phyloP scores from a whole-genome alignment of 768 basidiomycete species.

The Amanita brunnescens region DNA sequence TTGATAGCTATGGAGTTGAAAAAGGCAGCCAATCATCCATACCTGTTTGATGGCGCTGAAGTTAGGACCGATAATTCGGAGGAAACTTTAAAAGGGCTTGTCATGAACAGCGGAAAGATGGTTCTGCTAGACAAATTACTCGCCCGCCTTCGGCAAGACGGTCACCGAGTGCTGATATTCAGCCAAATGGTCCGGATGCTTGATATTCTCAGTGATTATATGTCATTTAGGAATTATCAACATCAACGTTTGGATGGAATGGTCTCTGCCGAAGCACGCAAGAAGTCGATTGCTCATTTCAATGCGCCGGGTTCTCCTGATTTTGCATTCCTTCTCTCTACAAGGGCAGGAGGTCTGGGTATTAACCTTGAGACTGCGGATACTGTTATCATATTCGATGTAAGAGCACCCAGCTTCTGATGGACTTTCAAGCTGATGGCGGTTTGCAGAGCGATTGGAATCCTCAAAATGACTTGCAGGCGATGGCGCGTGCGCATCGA shows the following conservation, averaged over 20 bases:
- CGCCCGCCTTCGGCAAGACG: conserved; percentile 80
- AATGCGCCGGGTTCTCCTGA: conserved; percentile 89
- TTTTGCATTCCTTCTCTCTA: conserved; percentile 94
- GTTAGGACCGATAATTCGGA: conserved; percentile 48
- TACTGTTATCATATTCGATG: conserved; percentile 98
- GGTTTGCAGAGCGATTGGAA: conserved; percentile 90
- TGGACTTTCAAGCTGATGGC: conserved; percentile 6
- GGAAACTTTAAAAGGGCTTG: conserved; percentile 88
- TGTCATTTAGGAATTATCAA: conserved; percentile 79
- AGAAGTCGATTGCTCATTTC: conserved; percentile 95
- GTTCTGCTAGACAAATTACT: conserved; percentile 96
- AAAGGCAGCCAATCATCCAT: conserved; percentile 98
- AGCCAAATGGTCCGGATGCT: conserved; percentile 99
- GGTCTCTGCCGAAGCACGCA: conserved; percentile 88
- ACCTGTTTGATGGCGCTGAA: conserved; percentile 95
- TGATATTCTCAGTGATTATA: conserved; percentile 97
- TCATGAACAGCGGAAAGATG: conserved; percentile 99
- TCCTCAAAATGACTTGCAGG: conserved; percentile 96
- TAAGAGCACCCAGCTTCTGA: conserved; percentile 30
- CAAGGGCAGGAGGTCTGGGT: conserved; percentile 93
- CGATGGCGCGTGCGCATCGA: conserved; percentile 98
- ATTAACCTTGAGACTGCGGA: conserved; percentile 99
- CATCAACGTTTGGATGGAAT: conserved; percentile 95
- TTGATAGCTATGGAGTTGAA: conserved; percentile 90
- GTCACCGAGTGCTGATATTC: conserved; percentile 96